Conservation (phyloP, 257 asterid genomes). For the Jacaranda mimosifolia region DNA sequence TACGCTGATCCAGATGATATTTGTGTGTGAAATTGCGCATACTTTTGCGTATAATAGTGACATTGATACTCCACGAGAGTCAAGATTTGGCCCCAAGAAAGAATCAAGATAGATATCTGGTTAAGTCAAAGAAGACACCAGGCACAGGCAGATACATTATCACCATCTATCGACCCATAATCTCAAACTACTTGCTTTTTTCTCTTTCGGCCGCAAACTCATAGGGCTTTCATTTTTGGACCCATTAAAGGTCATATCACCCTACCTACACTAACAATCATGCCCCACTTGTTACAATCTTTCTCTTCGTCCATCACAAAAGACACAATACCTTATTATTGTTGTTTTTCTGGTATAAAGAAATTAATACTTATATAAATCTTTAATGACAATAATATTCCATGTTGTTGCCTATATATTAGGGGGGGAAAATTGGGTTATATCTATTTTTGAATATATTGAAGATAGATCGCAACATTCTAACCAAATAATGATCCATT, state of each 20-base stretch:
- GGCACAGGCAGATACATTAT: background rate
- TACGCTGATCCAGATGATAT: background rate
- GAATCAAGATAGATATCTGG: too few species aligned
- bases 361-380: too few species aligned
- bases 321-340: background rate
- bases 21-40: background rate
- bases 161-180: background rate
- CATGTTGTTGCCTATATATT: too few species aligned
- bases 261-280: background rate
- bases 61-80: conserved; percentile 6
- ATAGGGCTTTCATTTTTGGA: conserved; percentile 24
- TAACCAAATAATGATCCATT: too few species aligned
- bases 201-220: conserved; percentile 34
- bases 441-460: too few species aligned
- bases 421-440: too few species aligned
- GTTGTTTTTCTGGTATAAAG: too few species aligned
- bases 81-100: conserved; percentile 2
- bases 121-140: conserved; percentile 16
- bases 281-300: conserved; percentile 25
- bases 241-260: conserved; percentile 30
- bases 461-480: too few species aligned
- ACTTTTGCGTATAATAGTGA: background rate
- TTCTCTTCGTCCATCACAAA: background rate
- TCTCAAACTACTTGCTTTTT: background rate
- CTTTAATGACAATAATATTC: too few species aligned